Conservation (phyloP, 2,329 filamentous ascomycete species). For the Colletotrichum navitas region DNA sequence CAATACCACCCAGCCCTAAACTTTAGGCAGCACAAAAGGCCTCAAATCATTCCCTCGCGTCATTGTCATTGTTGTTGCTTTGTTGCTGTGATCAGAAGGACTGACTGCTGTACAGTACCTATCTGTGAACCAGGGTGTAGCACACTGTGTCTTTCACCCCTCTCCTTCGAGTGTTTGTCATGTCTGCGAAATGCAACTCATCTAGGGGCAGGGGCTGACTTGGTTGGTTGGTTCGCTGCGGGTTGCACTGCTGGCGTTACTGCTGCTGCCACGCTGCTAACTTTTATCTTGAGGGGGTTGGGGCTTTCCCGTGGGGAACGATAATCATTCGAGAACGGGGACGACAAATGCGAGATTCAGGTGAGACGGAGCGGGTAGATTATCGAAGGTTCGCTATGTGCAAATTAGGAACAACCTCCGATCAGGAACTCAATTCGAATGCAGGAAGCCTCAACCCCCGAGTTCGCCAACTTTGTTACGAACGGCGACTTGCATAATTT, state of each 20-base stretch:
- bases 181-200: constrained; percentile 18
- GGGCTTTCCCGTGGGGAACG: constrained; percentile 33
- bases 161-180: constrained; percentile 7
- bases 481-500: neutral
- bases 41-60: neutral
- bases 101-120: neutral
- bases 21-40: neutral
- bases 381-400: constrained; percentile 32
- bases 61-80: constrained; percentile 1
- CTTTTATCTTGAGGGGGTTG: neutral
- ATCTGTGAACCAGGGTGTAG: constrained; percentile 7
- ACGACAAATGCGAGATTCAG: constrained; percentile 39
- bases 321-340: constrained; percentile 24
- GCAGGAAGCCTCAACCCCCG: constrained; percentile 27
- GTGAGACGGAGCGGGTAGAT: constrained; percentile 40
- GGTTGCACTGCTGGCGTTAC: constrained; percentile 7
- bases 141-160: neutral
- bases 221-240: constrained; percentile 8
- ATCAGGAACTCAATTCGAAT: constrained; percentile 11
- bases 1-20: too few relatives aligned
- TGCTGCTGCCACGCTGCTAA: constrained; percentile 3
- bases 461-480: constrained; percentile 6
- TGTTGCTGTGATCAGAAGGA: neutral
- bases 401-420: constrained; percentile 3
- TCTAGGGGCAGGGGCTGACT: constrained; percentile 6